phyloP scores from a whole-genome alignment of 108 stramenopile genomes.

The Bacterosira constricta region DNA sequence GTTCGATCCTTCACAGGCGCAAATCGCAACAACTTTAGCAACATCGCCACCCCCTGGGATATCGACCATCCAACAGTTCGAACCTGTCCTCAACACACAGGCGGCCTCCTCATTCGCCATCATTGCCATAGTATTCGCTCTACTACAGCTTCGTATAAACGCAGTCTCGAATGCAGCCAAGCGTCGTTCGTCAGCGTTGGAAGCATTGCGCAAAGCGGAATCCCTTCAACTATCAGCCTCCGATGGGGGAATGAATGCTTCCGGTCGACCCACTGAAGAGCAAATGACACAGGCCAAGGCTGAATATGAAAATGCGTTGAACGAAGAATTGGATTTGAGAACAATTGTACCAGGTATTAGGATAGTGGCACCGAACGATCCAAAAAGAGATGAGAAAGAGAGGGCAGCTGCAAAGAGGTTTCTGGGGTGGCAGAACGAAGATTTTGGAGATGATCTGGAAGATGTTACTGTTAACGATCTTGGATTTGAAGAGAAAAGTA shows the following conservation, averaged over 20 bases:
- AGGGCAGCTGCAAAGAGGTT: conserved; percentile 53
- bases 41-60: too few relatives aligned
- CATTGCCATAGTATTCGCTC: conserved; percentile 55
- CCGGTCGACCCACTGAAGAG: conserved; percentile 16
- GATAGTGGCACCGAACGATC: conserved; percentile 68
- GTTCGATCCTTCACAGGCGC: too few relatives aligned
- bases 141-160: conserved; percentile 55
- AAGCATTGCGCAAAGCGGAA: conserved; percentile 49
- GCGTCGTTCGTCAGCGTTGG: conserved; percentile 54
- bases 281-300: conserved; percentile 29
- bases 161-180: conserved; percentile 60
- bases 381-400: conserved; percentile 47
- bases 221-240: conserved; percentile 52
- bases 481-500: not conserved
- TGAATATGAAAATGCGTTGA: conserved; percentile 60
- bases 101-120: conserved; percentile 63
- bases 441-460: conserved; percentile 29
- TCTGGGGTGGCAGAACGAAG: conserved; percentile 30
- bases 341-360: conserved; percentile 68
- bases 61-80: conserved; percentile 46
- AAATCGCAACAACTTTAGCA: too few relatives aligned
- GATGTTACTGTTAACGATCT: not conserved
- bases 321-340: conserved; percentile 57
- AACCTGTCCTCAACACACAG: conserved; percentile 64
- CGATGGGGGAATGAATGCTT: not conserved